Conservation (phyloP, 495 filamentous ascomycete genomes). For the Lophium mytilinum region DNA sequence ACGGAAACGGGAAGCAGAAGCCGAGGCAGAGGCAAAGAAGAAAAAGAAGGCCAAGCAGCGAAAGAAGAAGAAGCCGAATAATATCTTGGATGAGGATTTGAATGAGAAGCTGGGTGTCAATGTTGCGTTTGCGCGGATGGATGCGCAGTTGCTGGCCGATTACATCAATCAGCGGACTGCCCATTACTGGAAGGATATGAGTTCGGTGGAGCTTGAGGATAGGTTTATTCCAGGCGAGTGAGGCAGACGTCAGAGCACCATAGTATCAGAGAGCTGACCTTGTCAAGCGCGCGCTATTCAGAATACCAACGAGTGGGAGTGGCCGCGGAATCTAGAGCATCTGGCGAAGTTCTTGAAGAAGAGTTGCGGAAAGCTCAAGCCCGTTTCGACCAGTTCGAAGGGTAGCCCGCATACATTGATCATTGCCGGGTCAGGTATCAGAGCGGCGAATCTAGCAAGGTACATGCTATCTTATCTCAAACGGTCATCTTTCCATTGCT, state of each 20-base stretch:
- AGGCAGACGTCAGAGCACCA: conserved; percentile 38
- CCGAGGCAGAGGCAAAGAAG: conserved; percentile 9
- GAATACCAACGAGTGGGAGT: conserved; percentile 67
- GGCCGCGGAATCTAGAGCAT: conserved; percentile 54
- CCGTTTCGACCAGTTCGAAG: conserved; percentile 51
- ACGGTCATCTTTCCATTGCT: no score
- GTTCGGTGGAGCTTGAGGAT: conserved; percentile 74
- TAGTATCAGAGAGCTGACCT: not conserved
- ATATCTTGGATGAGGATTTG: conserved; percentile 48
- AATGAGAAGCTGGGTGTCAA: conserved; percentile 65
- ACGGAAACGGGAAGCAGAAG: conserved; percentile 25
- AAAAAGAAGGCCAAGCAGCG: conserved; percentile 43
- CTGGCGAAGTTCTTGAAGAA: conserved; percentile 70
- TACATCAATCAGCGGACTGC: conserved; percentile 70
- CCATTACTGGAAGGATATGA: conserved; percentile 62
- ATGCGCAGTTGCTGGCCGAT: conserved; percentile 74
- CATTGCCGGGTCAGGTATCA: conserved; percentile 65
- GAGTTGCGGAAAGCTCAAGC: conserved; percentile 34
- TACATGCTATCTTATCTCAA: conserved; percentile 23
- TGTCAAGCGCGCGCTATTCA: conserved; percentile 49
- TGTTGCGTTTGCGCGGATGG: conserved; percentile 70
- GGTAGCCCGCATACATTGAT: conserved; percentile 85
- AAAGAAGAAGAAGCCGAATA: conserved; percentile 48
- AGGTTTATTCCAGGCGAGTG: conserved; percentile 63
- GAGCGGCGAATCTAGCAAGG: conserved; percentile 74